Percentiles rank a stretch among this genome's conserved stretches.
Conservation (phyloP, 2,329 filamentous ascomycete genomes). For the Rutstroemia sp. region DNA sequence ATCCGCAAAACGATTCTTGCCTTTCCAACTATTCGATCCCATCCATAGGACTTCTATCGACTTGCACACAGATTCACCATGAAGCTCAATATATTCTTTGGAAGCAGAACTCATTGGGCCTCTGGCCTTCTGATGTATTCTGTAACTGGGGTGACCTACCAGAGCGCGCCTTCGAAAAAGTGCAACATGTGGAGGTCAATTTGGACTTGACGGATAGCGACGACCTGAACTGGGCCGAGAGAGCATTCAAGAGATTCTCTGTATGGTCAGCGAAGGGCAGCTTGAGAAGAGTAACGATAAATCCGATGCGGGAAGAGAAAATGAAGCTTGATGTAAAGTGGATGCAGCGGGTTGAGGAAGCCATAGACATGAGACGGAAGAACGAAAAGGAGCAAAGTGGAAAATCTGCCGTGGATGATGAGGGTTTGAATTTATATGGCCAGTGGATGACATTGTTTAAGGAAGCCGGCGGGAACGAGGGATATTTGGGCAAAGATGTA, state of each 20-base stretch:
- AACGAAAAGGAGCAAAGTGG: neutral
- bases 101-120: constrained; percentile 1
- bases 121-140: constrained; percentile 7
- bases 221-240: constrained; percentile 2
- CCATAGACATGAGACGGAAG: neutral
- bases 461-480: neutral
- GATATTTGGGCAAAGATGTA: neutral
- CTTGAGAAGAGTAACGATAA: neutral
- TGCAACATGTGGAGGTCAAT: constrained; percentile 2
- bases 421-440: neutral
- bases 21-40: neutral
- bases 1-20: constrained; percentile 5
- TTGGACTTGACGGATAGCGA: neutral
- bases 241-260: neutral
- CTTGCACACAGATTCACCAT: neutral
- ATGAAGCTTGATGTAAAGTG: constrained; percentile 5
- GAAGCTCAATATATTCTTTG: neutral
- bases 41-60: neutral
- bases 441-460: constrained; percentile 1
- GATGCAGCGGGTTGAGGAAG: constrained; percentile 5
- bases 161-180: neutral
- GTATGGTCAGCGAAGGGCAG: neutral
- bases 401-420: neutral
- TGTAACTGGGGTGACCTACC: neutral
- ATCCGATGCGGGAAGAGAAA: neutral